Percentiles rank a stretch among this genome's conserved stretches.
Conservation (phyloP, 495 filamentous ascomycete species). For the Podospora comata region DNA sequence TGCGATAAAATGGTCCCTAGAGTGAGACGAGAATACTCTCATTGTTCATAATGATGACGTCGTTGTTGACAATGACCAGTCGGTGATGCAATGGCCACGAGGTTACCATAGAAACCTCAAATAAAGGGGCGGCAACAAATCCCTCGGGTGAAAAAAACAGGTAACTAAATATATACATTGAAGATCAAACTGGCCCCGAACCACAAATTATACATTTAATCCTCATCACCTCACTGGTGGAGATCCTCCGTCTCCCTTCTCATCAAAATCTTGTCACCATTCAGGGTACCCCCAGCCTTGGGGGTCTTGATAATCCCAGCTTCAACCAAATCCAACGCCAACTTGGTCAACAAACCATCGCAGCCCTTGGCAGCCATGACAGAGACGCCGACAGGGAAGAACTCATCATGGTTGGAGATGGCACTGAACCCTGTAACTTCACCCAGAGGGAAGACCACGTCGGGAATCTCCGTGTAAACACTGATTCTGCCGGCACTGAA, state of each 20-base stretch:
- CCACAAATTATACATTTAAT: not conserved
- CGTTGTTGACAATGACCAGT: not conserved
- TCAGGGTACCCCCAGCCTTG: constrained; percentile 39
- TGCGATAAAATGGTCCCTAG: not conserved
- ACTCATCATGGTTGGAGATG: constrained; percentile 53
- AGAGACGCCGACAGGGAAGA: constrained; percentile 56
- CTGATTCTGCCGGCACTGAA: constrained; percentile 46
- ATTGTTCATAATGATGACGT: not conserved
- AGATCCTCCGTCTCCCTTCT: constrained; percentile 42
- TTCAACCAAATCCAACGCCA: constrained; percentile 51
- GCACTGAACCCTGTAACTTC: constrained; percentile 51
- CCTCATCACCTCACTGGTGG: constrained; percentile 5
- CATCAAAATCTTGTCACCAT: constrained; percentile 58
- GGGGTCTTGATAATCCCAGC: constrained; percentile 50
- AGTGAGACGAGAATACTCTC: not conserved
- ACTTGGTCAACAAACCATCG: constrained; percentile 55
- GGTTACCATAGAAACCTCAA: not conserved
- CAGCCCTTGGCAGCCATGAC: constrained; percentile 61
- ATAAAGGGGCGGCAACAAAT: not conserved
- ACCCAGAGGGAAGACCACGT: constrained; percentile 58
- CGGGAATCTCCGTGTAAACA: constrained; percentile 50
- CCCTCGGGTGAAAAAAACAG: not conserved
- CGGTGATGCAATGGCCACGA: not conserved
- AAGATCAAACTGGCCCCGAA: constrained; percentile 30
- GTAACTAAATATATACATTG: constrained; percentile 18